Conservation (phyloP, 1,284 basidiomycete species). For the Ganoderma meredithae region DNA sequence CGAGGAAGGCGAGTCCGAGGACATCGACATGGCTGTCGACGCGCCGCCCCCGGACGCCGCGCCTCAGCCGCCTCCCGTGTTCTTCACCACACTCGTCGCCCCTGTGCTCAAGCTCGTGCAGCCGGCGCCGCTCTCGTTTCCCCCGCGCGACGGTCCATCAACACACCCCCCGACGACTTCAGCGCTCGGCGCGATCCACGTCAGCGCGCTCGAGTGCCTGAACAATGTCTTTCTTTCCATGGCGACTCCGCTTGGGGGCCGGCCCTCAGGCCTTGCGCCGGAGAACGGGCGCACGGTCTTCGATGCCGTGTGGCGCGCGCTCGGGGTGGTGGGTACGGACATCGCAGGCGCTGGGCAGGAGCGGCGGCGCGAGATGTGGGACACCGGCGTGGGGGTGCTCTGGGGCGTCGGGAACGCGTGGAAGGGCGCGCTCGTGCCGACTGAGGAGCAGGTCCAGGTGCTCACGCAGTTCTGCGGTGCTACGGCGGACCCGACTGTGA, state of each 20-base stretch:
- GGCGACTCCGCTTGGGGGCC: conserved; percentile 44
- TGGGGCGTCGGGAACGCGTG: conserved; percentile 80
- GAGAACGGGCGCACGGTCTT: conserved; percentile 63
- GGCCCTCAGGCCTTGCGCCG: conserved; percentile 51
- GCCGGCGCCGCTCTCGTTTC: conserved; percentile 82
- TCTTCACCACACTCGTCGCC: conserved; percentile 59
- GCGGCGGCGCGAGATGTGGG: conserved; percentile 73
- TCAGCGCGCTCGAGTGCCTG: conserved; percentile 87
- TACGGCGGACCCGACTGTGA: conserved; percentile 59
- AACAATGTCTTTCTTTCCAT: conserved; percentile 90
- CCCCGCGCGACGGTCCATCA: conserved; percentile 72
- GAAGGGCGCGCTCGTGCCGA: conserved; percentile 63
- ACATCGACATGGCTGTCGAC: conserved; percentile 44
- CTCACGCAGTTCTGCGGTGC: conserved; percentile 72
- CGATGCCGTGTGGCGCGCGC: conserved; percentile 64
- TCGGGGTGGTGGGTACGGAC: conserved; percentile 66
- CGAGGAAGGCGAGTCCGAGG: conserved; percentile 47
- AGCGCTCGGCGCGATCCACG: conserved; percentile 80
- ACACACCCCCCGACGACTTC: conserved; percentile 88
- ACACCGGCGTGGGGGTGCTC: conserved; percentile 76
- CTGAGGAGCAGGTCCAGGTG: conserved; percentile 67
- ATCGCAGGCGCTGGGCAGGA: conserved; percentile 66
- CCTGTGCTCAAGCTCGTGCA: conserved; percentile 74
- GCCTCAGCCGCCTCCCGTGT: conserved; percentile 35
- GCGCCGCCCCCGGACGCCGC: conserved; percentile 35